These are phyloP conservation scores for Mixia osmundae DNA, from an alignment of 1,284 basidiomycete genomes.

Conservation along the genomic window DNA sequence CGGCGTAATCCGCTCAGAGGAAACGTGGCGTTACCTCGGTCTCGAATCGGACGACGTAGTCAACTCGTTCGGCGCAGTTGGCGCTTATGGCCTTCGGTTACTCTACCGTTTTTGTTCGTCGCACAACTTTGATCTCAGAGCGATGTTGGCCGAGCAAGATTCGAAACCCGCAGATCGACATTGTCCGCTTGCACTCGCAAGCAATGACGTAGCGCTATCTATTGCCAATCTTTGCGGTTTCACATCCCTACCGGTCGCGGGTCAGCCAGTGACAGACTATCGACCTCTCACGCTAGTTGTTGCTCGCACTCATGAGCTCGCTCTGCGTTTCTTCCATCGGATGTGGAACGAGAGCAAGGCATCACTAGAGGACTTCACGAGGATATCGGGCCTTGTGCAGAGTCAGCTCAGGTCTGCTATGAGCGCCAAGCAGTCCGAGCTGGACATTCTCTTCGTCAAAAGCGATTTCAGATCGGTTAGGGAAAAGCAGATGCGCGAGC, in stretches of 20 bases:
- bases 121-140: no score
- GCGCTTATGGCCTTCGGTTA: no score
- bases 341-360: slow-evolving; percentile 92
- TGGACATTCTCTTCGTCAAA: slow-evolving; percentile 41
- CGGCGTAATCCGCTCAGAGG: no score
- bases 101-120: slow-evolving; percentile 85
- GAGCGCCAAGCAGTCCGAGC: slow-evolving; percentile 2
- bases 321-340: slow-evolving; percentile 66
- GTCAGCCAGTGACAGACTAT: background rate
- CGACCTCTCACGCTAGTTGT: background rate
- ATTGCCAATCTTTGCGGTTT: background rate
- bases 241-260: no score
- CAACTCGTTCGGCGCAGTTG: no score
- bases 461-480: slow-evolving; percentile 67
- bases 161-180: background rate
- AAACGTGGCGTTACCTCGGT: no score
- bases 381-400: slow-evolving; percentile 55
- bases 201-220: background rate
- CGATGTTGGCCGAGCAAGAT: background rate
- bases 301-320: slow-evolving; percentile 47
- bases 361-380: slow-evolving; percentile 48
- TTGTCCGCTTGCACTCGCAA: background rate
- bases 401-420: slow-evolving; percentile 35
- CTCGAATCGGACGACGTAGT: no score
- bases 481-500: slow-evolving; percentile 78